Base-by-base conservation (phyloP, 2,329 filamentous ascomycete genomes). In the Penicillium brevicompactum region DNA sequence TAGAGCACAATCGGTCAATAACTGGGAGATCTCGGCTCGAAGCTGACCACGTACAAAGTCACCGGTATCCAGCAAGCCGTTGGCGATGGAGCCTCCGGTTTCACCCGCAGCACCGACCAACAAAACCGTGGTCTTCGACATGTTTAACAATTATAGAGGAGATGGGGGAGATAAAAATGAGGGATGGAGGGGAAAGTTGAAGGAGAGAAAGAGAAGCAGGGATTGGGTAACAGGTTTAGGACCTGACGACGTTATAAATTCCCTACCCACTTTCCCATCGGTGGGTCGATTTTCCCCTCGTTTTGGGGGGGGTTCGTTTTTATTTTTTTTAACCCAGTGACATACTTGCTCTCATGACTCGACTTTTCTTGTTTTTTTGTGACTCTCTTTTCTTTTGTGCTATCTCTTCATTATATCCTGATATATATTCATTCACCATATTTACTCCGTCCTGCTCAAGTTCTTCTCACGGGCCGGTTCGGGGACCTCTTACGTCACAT, bases 81-180 rank as follows among this genome's bases (percentile, higher is more conserved):
- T 70, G 27, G 71, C 69, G 53, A 75, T 75, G 14, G 72, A 74
- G 46, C 68, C 68, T 59, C 73, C 73, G 49, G 73, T 75, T 65
- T 75, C 73, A 63, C 73, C 73, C 45, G 72, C 69, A 46, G 72
- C 73, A 48, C 73, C 73, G 55, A 75, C 66, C 59, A 75, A 59
- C 53, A 73, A 59, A 61, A 75, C 72, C 52, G 64, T 71, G 56
- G 69, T 72, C 61, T 66, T 66, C 53, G 68, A 67, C 71, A 73
- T 74, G 55, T 58, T 68, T 8, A 41, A 41, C 11, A 37, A n/a
- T 18, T n/a, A 41, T 41, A 16, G 6, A n/a, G 18, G 6, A 42
- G 34, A 31, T 34, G 21, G 24, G 37, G 40, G 40, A 52, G 30
- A 49, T 46, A 21, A 32, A 30, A 18, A 51, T 32, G 34, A 46